Evolutionary conservation across 2,329 filamentous ascomycete species (phyloP).

Genomic region (Cordyceps tenuipes): DNA sequence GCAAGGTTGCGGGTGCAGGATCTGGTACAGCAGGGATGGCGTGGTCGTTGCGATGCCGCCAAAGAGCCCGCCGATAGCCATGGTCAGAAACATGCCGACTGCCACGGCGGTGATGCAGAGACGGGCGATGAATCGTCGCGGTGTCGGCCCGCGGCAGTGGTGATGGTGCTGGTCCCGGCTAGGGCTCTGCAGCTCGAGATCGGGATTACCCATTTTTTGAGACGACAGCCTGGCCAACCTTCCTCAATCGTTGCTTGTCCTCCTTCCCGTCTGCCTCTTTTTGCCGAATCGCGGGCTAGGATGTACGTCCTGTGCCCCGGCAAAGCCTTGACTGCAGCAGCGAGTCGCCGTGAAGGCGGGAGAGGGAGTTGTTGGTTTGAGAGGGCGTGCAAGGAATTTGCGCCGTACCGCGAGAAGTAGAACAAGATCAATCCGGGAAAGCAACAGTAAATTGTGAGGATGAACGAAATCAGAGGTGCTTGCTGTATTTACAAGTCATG

Average conservation of each 20-base stretch:
- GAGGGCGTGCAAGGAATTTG: too few relatives aligned
- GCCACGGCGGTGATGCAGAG: constrained; percentile 8
- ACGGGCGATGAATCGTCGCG: neutral
- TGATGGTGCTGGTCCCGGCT: neutral
- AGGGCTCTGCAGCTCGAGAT: constrained; percentile 2
- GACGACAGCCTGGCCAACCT: neutral
- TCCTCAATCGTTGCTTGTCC: neutral
- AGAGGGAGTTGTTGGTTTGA: too few relatives aligned
- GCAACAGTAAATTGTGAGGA: too few relatives aligned
- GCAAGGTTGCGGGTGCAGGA: neutral
- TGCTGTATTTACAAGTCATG: too few relatives aligned
- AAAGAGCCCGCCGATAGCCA: neutral
- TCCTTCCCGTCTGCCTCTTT: neutral
- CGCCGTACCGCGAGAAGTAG: too few relatives aligned
- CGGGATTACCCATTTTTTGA: neutral
- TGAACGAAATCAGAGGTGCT: too few relatives aligned
- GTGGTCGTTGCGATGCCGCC: neutral
- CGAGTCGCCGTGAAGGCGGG: neutral
- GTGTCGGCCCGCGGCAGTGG: constrained; percentile 3
- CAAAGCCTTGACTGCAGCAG: too few relatives aligned
- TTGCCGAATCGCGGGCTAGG: neutral
- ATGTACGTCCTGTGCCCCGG: neutral
- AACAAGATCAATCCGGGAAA: too few relatives aligned
- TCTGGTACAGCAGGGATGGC: neutral
- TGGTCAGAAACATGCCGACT: neutral